These are phyloP conservation scores for Mallotus nudiflorus DNA, from an alignment of 345 rosid genomes.

Conservation along the genomic window DNA sequence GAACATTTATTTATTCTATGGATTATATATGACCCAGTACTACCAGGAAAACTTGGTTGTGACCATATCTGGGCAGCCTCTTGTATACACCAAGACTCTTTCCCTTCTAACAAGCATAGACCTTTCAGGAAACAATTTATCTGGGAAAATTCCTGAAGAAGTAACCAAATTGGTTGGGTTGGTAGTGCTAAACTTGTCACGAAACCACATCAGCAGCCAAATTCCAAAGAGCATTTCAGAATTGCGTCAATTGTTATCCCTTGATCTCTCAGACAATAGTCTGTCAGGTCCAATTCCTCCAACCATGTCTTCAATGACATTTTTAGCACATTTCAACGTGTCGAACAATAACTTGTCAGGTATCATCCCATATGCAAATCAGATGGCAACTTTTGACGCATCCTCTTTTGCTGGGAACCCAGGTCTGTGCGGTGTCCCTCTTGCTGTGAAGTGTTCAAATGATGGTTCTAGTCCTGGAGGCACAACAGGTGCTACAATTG, in stretches of 20 bases:
- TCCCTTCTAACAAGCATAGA: slow-evolving; percentile 46
- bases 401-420: slow-evolving; percentile 42
- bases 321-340: slow-evolving; percentile 36
- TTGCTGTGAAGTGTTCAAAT: slow-evolving; percentile 20
- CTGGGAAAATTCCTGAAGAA: slow-evolving; percentile 38
- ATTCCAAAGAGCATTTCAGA: slow-evolving; percentile 37
- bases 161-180: slow-evolving; percentile 38
- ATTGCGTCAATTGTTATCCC: slow-evolving; percentile 39
- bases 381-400: slow-evolving; percentile 34
- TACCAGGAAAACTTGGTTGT: slow-evolving; percentile 38
- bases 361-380: slow-evolving; percentile 33
- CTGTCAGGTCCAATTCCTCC: slow-evolving; percentile 45
- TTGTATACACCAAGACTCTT: slow-evolving; percentile 39
- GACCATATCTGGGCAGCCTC: slow-evolving; percentile 25
- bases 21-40: slow-evolving; percentile 27
- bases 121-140: slow-evolving; percentile 38
- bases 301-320: slow-evolving; percentile 35
- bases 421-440: slow-evolving; percentile 43
- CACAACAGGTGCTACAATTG: background rate
- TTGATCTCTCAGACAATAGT: slow-evolving; percentile 48
- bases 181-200: slow-evolving; percentile 39
- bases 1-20: slow-evolving; percentile 32
- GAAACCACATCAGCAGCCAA: slow-evolving; percentile 31
- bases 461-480: no score
- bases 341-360: slow-evolving; percentile 40